phyloP scores from a whole-genome alignment of 1,139 yeast genomes.

The Pichia sp. region DNA sequence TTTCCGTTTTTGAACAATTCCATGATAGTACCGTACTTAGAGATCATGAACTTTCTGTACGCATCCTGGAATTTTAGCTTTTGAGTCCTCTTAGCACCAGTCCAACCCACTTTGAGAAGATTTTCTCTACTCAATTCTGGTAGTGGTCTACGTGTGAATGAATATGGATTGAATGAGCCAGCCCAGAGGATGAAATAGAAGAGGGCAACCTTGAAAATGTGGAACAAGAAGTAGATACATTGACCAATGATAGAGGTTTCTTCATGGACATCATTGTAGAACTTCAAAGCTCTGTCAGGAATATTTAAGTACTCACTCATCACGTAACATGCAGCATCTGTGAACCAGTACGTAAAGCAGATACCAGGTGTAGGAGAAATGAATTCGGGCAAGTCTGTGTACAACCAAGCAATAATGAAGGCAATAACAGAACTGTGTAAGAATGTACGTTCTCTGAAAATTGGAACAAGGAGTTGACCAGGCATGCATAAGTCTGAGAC shows the following conservation, averaged over 20 bases:
- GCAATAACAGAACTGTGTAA: constrained; percentile 40
- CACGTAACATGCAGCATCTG: constrained; percentile 32
- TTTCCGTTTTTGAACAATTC: constrained; percentile 72
- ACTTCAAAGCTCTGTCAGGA: constrained; percentile 35
- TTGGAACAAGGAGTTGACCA: constrained; percentile 81
- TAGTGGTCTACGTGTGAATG: constrained; percentile 29
- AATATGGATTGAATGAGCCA: constrained; percentile 74
- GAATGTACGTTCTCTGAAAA: constrained; percentile 57
- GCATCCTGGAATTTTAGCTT: constrained; percentile 65
- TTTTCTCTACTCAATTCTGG: constrained; percentile 37
- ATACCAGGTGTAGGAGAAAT: constrained; percentile 90
- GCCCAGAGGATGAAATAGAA: constrained; percentile 52
- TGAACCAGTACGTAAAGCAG: constrained; percentile 63
- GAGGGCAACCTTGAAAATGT: constrained; percentile 51
- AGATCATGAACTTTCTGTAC: constrained; percentile 59
- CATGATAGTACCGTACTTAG: constrained; percentile 69
- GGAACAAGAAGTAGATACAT: constrained; percentile 62
- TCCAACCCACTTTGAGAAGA: constrained; percentile 78
- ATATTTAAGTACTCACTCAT: constrained; percentile 31
- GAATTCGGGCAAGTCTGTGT: constrained; percentile 85
- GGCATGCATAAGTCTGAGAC: constrained; percentile 70
- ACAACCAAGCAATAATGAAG: constrained; percentile 64
- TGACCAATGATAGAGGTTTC: constrained; percentile 46
- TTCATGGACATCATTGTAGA: constrained; percentile 36
- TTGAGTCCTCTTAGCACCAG: constrained; percentile 73